Conservation (phyloP, 2,329 filamentous ascomycete genomes). For the Drechslerella coelobrocha region DNA sequence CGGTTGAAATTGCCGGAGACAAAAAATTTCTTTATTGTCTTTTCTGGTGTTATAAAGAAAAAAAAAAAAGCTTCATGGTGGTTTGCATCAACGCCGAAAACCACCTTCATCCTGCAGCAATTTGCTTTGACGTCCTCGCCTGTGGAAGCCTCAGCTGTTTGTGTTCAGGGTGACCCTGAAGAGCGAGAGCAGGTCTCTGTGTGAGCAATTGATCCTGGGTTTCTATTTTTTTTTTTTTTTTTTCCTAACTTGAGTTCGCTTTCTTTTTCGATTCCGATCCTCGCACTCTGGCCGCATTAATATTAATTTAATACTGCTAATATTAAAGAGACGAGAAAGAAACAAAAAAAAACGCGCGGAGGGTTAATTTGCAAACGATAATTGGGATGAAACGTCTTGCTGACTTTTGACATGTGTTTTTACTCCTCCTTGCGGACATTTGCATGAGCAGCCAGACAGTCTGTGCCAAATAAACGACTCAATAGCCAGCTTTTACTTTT, state of each 20-base stretch:
- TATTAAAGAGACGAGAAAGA: neutral
- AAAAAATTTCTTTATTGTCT: neutral
- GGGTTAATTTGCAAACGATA: constrained; percentile 1
- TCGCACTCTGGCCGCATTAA: neutral
- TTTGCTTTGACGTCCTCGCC: neutral
- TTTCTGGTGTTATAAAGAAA: neutral
- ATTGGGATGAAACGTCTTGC: constrained; percentile 2
- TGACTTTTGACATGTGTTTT: constrained; percentile 13
- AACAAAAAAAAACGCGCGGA: constrained; percentile 7
- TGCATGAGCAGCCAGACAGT: neutral
- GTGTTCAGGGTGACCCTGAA: neutral
- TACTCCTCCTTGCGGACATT: constrained; percentile 2
- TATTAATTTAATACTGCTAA: neutral
- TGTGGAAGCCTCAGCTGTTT: neutral
- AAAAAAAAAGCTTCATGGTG: too few species aligned
- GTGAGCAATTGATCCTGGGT: neutral
- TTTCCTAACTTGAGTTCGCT: neutral
- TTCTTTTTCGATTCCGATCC: neutral
- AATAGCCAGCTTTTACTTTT: neutral
- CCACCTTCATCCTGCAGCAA: neutral
- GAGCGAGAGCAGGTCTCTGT: neutral
- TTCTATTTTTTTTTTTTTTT: neutral
- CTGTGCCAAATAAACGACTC: constrained; percentile 23
- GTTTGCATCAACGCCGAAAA: neutral
- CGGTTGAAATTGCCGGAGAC: neutral